Evolutionary conservation across 1,284 basidiomycete genomes (phyloP).

Genomic region (Phylloboletellus chloephorus): DNA sequence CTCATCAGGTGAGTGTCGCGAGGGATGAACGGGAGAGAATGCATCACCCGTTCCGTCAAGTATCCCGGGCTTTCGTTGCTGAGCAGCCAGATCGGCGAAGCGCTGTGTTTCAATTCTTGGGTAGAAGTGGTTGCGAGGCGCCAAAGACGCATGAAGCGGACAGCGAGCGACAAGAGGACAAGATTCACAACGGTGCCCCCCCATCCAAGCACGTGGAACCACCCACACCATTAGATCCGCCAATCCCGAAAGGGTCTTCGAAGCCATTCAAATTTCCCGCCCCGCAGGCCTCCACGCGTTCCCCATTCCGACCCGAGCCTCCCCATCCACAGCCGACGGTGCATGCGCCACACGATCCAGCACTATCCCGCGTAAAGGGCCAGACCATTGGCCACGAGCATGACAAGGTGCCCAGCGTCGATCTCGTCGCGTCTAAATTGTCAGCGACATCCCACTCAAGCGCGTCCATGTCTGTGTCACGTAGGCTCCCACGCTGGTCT

Average conservation of each 20-base stretch:
- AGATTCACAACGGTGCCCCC: neutral
- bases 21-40: neutral
- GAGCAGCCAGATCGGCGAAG: neutral
- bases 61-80: neutral
- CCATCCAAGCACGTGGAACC: conserved; percentile 5
- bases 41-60: neutral
- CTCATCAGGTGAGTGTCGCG: neutral
- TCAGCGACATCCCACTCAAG: no score
- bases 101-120: conserved; percentile 4
- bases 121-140: neutral
- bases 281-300: conserved; percentile 21
- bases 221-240: neutral
- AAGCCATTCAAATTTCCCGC: conserved; percentile 12
- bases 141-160: neutral
- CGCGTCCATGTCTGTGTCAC: conserved; percentile 18
- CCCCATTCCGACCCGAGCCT: conserved; percentile 19
- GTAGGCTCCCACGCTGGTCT: conserved; percentile 14
- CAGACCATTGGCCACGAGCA: conserved; percentile 12
- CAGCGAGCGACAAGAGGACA: neutral
- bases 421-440: conserved; percentile 20
- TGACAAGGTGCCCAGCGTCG: conserved; percentile 19
- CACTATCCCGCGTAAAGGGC: conserved; percentile 13
- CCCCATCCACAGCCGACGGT: neutral
- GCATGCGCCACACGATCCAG: conserved; percentile 3
- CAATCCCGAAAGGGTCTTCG: neutral